A percentile compares a stretch with the other conserved stretches of the same genome.
Conservation (phyloP, 768 basidiomycete genomes). For the Lactifluus pinguis region DNA sequence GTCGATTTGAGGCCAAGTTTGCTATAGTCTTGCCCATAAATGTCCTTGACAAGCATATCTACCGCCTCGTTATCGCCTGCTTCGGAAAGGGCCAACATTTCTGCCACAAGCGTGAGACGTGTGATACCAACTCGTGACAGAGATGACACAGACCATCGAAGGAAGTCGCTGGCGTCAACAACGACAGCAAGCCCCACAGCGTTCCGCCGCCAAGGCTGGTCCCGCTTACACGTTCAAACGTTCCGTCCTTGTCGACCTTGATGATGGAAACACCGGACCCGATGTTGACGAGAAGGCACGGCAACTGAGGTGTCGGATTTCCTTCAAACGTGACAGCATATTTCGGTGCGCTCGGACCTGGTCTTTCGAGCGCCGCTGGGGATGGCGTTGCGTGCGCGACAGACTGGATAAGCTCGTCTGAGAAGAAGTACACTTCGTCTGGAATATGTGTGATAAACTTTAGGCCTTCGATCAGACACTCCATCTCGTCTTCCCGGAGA, state of each 20-base stretch:
- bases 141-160: slow-evolving; percentile 82
- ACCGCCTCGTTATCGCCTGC: slow-evolving; percentile 87
- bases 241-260: slow-evolving; percentile 92
- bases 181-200: slow-evolving; percentile 88
- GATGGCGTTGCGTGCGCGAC: slow-evolving; percentile 32
- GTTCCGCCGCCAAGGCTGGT: slow-evolving; percentile 97
- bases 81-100: slow-evolving; percentile 94
- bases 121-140: not conserved
- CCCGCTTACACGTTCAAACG: slow-evolving; percentile 92
- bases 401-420: slow-evolving; percentile 86
- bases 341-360: slow-evolving; percentile 83
- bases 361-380: slow-evolving; percentile 52
- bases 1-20: slow-evolving; percentile 94
- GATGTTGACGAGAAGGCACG: slow-evolving; percentile 95
- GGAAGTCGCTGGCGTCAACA: slow-evolving; percentile 88
- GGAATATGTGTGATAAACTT: slow-evolving; percentile 95
- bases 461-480: slow-evolving; percentile 91
- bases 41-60: slow-evolving; percentile 99
- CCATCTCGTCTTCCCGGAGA: slow-evolving; percentile 94
- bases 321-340: slow-evolving; percentile 84
- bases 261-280: slow-evolving; percentile 97
- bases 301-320: slow-evolving; percentile 78
- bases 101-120: slow-evolving; percentile 35
- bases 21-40: slow-evolving; percentile 96
- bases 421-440: slow-evolving; percentile 97